Conservation (phyloP, 1,139 yeast genomes). For the Geotrichum armillariae region DNA sequence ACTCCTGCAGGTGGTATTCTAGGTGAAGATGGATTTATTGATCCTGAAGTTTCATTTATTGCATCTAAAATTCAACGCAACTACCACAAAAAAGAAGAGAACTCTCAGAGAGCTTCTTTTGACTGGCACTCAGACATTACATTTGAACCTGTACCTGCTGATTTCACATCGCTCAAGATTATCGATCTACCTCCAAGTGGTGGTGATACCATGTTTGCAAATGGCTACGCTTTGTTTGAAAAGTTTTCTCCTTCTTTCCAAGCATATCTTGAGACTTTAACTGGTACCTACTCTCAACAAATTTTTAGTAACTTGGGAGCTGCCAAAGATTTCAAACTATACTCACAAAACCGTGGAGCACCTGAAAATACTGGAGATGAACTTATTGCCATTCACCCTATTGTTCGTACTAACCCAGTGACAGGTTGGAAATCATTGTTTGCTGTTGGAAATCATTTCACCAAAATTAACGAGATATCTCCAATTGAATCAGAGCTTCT, state of each 20-base stretch:
- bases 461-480: conserved; percentile 45
- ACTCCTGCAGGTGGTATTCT: conserved; percentile 12
- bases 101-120: background rate
- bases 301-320: background rate
- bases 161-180: conserved; percentile 46
- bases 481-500: conserved; percentile 41
- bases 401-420: conserved; percentile 50
- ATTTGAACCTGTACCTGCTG: conserved; percentile 49
- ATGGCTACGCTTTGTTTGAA: conserved; percentile 50
- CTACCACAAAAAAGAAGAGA: background rate
- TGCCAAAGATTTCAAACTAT: background rate
- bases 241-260: conserved; percentile 47
- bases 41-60: conserved; percentile 10
- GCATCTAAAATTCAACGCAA: background rate
- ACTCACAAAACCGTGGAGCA: conserved; percentile 36
- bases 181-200: conserved; percentile 47
- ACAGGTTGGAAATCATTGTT: conserved; percentile 50
- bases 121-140: conserved; percentile 52
- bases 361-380: conserved; percentile 37
- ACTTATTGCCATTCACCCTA: conserved; percentile 43
- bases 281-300: conserved; percentile 33
- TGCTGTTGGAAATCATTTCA: conserved; percentile 46
- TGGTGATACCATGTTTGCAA: conserved; percentile 51
- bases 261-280: conserved; percentile 43
- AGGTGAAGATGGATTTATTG: conserved; percentile 3